phyloP scores from a whole-genome alignment of 495 filamentous ascomycete genomes.

The Neurospora sp. region DNA sequence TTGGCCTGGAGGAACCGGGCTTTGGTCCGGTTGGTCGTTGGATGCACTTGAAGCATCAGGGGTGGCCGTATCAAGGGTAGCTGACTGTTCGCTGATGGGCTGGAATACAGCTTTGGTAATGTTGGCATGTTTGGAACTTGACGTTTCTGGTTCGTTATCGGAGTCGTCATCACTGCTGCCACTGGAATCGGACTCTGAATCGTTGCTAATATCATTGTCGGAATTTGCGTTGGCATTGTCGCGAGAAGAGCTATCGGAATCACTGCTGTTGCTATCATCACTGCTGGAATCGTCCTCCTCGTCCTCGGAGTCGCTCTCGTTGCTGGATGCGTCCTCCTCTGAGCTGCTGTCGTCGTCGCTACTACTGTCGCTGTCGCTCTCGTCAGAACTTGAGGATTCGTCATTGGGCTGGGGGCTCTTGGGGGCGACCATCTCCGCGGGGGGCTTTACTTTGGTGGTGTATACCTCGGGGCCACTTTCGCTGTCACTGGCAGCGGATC shows the following conservation, averaged over 20 bases:
- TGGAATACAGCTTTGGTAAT: not conserved
- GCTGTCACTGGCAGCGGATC: slow-evolving; percentile 7
- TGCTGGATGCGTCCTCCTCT: not conserved
- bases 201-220: not conserved
- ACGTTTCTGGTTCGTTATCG: slow-evolving; percentile 7
- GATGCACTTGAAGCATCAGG: not conserved
- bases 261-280: not conserved
- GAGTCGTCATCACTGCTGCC: slow-evolving; percentile 18
- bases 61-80: not conserved
- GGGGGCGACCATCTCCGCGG: not conserved
- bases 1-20: slow-evolving; percentile 19
- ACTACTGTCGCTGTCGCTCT: slow-evolving; percentile 3
- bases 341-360: slow-evolving; percentile 3
- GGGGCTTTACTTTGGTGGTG: not conserved
- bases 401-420: not conserved
- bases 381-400: slow-evolving; percentile 5
- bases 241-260: not conserved
- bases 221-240: slow-evolving; percentile 1
- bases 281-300: not conserved
- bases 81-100: not conserved
- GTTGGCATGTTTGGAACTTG: not conserved
- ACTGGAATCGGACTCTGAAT: not conserved
- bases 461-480: slow-evolving; percentile 7
- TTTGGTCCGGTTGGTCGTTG: slow-evolving; percentile 8
- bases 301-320: slow-evolving; percentile 2